These are phyloP conservation scores for Juncus effusus DNA, from an alignment of 176 grass and related monocot genomes.

Conservation along the genomic window DNA sequence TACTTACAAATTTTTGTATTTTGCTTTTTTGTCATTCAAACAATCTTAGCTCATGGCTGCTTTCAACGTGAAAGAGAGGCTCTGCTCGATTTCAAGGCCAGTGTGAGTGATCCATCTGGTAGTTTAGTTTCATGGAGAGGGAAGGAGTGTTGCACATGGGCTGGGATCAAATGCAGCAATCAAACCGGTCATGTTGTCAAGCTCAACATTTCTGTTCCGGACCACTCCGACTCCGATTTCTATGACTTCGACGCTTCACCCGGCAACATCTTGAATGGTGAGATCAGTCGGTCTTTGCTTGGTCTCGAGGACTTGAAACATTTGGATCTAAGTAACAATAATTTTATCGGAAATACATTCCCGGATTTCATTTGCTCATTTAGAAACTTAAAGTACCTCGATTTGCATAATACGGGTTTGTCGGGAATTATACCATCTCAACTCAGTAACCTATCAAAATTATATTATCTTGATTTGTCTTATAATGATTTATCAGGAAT, in stretches of 20 bases:
- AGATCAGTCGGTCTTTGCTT: constrained; percentile 32
- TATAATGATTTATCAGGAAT: neutral
- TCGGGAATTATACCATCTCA: constrained; percentile 10
- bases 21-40: neutral
- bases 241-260: too few relatives aligned
- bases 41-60: neutral
- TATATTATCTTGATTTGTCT: too few relatives aligned
- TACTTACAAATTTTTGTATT: neutral
- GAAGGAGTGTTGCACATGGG: constrained; percentile 29
- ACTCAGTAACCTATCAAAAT: constrained; percentile 16
- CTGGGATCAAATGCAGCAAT: constrained; percentile 31
- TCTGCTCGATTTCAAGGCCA: constrained; percentile 33
- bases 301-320: neutral
- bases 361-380: constrained; percentile 24
- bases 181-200: constrained; percentile 8
- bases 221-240: neutral
- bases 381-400: constrained; percentile 17
- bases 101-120: neutral
- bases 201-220: constrained; percentile 10
- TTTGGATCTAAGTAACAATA: constrained; percentile 36
- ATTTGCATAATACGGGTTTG: constrained; percentile 5
- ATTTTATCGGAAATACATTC: constrained; percentile 1
- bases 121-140: constrained; percentile 28
- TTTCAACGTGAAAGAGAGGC: constrained; percentile 11
- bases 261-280: constrained; percentile 1